Conservation (phyloP, 306 rosid species). For the Pterocarpus santalinus region DNA sequence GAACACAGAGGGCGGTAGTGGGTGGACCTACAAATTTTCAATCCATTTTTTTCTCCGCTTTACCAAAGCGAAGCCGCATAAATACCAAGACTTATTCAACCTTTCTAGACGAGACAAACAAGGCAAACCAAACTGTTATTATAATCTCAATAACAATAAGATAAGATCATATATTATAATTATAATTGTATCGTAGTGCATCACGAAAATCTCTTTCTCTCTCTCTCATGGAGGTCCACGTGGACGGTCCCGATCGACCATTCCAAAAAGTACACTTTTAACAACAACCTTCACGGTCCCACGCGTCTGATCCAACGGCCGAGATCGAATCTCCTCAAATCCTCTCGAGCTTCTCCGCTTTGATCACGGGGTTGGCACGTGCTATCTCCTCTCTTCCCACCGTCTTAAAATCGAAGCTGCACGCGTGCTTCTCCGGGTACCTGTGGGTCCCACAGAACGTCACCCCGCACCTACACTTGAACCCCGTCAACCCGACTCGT, state of each 20-base stretch:
- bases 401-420: conserved; percentile 75
- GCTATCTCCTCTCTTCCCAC: conserved; percentile 83
- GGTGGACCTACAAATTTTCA: conserved; percentile 15
- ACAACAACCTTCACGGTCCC: neutral
- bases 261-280: neutral
- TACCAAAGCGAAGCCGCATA: conserved; percentile 27
- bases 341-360: conserved; percentile 71
- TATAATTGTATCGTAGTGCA: neutral
- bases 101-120: conserved; percentile 10
- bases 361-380: conserved; percentile 76
- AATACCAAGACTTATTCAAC: conserved; percentile 40
- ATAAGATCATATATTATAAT: conserved; percentile 15
- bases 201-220: neutral
- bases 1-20: neutral
- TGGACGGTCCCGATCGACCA: conserved; percentile 28
- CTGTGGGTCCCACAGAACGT: conserved; percentile 86
- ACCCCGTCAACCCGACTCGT: conserved; percentile 85
- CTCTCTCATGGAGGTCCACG: conserved; percentile 15
- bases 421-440: conserved; percentile 87
- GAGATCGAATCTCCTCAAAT: conserved; percentile 59
- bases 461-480: conserved; percentile 79
- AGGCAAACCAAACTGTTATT: neutral
- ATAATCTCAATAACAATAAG: neutral
- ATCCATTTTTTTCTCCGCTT: neutral
- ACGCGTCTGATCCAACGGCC: conserved; percentile 11